phyloP scores from a whole-genome alignment of 306 rosid species.

The Glycine latifolia region DNA sequence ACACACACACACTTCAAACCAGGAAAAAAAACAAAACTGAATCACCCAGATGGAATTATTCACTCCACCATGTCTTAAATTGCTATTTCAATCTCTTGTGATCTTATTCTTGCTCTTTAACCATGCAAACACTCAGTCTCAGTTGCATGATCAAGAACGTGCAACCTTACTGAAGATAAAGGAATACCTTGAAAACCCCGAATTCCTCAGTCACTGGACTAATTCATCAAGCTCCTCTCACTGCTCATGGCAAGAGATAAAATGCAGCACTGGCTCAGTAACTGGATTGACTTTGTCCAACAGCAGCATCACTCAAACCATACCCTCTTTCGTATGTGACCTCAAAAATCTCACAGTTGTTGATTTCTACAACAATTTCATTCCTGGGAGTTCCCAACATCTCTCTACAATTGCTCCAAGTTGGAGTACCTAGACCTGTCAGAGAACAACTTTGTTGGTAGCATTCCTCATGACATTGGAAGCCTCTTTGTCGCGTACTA shows the following conservation, averaged over 20 bases:
- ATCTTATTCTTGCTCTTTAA: slow-evolving; percentile 31
- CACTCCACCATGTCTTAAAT: neutral
- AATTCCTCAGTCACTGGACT: slow-evolving; percentile 60
- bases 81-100: slow-evolving; percentile 30
- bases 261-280: slow-evolving; percentile 59
- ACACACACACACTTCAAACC: too few species aligned
- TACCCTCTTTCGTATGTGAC: slow-evolving; percentile 75
- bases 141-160: slow-evolving; percentile 59
- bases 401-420: slow-evolving; percentile 66
- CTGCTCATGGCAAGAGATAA: slow-evolving; percentile 68
- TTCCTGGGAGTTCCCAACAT: slow-evolving; percentile 66
- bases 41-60: slow-evolving; percentile 47
- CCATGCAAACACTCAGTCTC: slow-evolving; percentile 47
- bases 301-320: slow-evolving; percentile 33
- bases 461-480: slow-evolving; percentile 60
- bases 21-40: too few species aligned
- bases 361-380: slow-evolving; percentile 43
- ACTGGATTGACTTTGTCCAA: slow-evolving; percentile 40
- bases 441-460: slow-evolving; percentile 56
- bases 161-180: slow-evolving; percentile 55
- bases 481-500: too few species aligned
- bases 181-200: slow-evolving; percentile 53
- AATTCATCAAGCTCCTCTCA: slow-evolving; percentile 53
- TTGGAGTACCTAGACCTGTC: slow-evolving; percentile 60
- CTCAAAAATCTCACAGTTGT: slow-evolving; percentile 67